Percentiles rank a stretch among this genome's conserved stretches.
Conservation (phyloP, 129 eudicot genomes). For the Logfia minima region DNA sequence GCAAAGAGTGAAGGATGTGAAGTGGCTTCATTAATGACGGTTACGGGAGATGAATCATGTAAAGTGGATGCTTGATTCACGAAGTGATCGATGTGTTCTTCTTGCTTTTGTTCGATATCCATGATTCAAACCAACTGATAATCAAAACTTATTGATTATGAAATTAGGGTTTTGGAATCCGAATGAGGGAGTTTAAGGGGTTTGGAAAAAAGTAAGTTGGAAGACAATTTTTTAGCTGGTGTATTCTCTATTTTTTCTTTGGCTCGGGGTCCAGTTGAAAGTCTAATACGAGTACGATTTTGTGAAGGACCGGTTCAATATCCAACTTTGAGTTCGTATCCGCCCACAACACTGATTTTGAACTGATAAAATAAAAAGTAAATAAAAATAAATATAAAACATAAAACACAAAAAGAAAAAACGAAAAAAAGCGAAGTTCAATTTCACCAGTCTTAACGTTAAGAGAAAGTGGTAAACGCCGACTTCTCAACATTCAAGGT, state of each 20-base stretch:
- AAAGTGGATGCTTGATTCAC: slow-evolving; percentile 26
- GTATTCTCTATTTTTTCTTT: background rate
- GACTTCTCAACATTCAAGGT: no score
- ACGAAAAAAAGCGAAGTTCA: no score
- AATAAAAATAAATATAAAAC: no score
- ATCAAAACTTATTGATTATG: background rate
- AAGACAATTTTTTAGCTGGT: background rate
- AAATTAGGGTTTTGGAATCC: slow-evolving; percentile 20
- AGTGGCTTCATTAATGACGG: slow-evolving; percentile 31
- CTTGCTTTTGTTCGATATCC: slow-evolving; percentile 41
- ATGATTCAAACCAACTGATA: background rate
- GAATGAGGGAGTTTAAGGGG: background rate
- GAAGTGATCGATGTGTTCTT: slow-evolving; percentile 36
- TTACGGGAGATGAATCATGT: slow-evolving; percentile 20
- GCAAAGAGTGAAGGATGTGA: slow-evolving; percentile 42
- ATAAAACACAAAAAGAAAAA: no score
- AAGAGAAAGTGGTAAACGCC: no score
- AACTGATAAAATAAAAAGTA: no score
- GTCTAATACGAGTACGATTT: no score
- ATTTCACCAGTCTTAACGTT: no score
- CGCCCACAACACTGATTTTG: no score
- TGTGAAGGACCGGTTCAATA: no score
- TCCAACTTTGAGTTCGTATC: no score
- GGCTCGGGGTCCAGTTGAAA: no score
- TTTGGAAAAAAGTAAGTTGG: background rate